Evolutionary conservation across 192 early-diverging fungal genomes (phyloP), one percentile per base, ranked within the genome.

Genomic region (Rhizophlyctis rosea): DNA sequence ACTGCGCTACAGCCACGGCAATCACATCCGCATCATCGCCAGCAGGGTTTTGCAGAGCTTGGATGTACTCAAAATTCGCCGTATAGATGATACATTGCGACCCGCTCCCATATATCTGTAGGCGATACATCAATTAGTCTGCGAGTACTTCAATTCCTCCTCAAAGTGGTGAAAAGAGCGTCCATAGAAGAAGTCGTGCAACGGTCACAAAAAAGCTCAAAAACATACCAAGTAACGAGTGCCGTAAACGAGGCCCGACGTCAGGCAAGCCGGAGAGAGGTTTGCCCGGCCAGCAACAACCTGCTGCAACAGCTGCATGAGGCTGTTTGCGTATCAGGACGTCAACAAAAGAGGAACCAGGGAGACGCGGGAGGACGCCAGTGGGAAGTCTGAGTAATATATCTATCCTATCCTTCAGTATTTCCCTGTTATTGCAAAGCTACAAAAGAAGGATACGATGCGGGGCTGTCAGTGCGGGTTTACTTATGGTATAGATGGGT

Each of bases 251-350:
- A 18, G 9, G 14, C 54, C 63, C 14, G 32, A n/a, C 24, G 39
- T 44, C 21, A 64, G 32, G 14, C 16, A 11, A 23, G 65, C 9
- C 35, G 47, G 34, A 13, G 13, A 27, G 7, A 21, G 16, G 48
- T 67, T 67, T 2, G 56, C 33, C 34, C 57, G 57, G 24, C 57
- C 65, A 7, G 57, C 65, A 27, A 67, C 57, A 24, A 67, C 34
- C 28, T 67, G 65, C 50, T 67, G 65, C 24, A 59, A n/a, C 34
- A 47, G 50, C 44, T 67, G 65, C n/a, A n/a, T n/a, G n/a, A n/a
- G n/a, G n/a, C n/a, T n/a, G n/a, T n/a, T n/a, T n/a, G n/a, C n/a
- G n/a, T n/a, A n/a, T n/a, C n/a, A n/a, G n/a, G n/a, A n/a, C n/a
- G n/a, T n/a, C n/a, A n/a, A n/a, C n/a, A n/a, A n/a, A n/a, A n/a